phyloP scores from a whole-genome alignment of 75 land plant species.

The Sequoia sempervirens region DNA sequence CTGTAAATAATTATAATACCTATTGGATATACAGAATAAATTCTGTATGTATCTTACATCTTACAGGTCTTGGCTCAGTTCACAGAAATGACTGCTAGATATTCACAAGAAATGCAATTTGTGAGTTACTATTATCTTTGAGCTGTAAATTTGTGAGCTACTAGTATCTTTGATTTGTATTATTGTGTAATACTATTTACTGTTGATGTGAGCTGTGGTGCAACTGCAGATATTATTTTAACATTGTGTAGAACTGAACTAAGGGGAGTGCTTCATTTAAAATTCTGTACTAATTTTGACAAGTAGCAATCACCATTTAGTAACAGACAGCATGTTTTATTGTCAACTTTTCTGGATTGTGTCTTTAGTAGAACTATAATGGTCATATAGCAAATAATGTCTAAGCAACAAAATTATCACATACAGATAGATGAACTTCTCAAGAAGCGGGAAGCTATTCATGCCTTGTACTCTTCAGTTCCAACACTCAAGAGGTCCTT shows the following conservation, averaged over 20 bases:
- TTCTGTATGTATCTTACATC: background rate
- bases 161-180: background rate
- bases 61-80: constrained; percentile 71
- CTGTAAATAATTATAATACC: background rate
- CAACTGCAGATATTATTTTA: background rate
- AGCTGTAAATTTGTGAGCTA: constrained; percentile 5
- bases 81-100: constrained; percentile 88
- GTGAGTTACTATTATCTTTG: constrained; percentile 26
- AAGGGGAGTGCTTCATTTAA: background rate
- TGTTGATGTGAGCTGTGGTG: background rate
- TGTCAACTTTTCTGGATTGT: background rate
- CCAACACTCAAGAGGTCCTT: constrained; percentile 48
- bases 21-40: background rate
- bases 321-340: background rate
- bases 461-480: constrained; percentile 67
- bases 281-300: background rate
- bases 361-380: background rate
- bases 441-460: constrained; percentile 69
- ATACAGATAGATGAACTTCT: constrained; percentile 90
- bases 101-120: constrained; percentile 75
- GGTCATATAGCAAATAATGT: background rate
- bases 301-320: background rate
- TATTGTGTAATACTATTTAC: background rate
- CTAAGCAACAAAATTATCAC: background rate
- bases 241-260: background rate